Base-by-base conservation (phyloP, 352 stramenopile genomes). In the Phytophthora citricola region DNA sequence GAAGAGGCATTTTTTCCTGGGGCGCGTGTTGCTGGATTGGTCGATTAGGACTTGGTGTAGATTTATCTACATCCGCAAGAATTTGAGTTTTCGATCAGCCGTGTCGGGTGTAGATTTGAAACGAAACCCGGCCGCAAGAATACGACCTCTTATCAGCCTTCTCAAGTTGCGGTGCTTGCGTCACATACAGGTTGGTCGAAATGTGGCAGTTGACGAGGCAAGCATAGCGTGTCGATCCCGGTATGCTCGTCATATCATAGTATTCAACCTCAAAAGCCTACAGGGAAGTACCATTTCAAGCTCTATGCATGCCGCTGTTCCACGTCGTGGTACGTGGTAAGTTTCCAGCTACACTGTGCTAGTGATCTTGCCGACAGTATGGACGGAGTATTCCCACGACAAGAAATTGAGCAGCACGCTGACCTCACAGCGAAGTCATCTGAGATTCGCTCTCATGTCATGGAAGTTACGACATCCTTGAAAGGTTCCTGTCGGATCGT, bases 251-350 rank as follows among this genome's bases (percentile, higher is more conserved):
- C 56, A 78, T 41, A 15, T 75, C 0, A 78, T 78, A 29, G 54
- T 75, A 20, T 78, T 54, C 38, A 78, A 75, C 44, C 32, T 58
- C 40, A 39, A 36, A 75, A 78, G 43, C 61, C 69, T 5, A 70
- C 36, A 15, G 72, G 67, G 1, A 76, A 76, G 43, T 76, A 70
- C 20, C 67, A 79, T 38, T 76, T 79, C 49, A 71, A 71, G 41
- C 44, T 76, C 5, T 74, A 76, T 44, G 45, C 46, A 24, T 63
- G 48, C 32, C 74, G 72, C 40, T 76, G 72, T 24, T 49, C 67
- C 1, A 79, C 63, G 1, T 46, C 72, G 17, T 79, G 72, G 72
- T 59, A n/a, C 12, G 53, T 65, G 4, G 2, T 72, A 3, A 63
- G 12, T 43, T 76, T 71, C 45, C 66, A 71, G 40, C 29, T 79